These are phyloP conservation scores for Pseudocercospora musae DNA, from an alignment of 2,329 filamentous ascomycete species.

Conservation along the genomic window DNA sequence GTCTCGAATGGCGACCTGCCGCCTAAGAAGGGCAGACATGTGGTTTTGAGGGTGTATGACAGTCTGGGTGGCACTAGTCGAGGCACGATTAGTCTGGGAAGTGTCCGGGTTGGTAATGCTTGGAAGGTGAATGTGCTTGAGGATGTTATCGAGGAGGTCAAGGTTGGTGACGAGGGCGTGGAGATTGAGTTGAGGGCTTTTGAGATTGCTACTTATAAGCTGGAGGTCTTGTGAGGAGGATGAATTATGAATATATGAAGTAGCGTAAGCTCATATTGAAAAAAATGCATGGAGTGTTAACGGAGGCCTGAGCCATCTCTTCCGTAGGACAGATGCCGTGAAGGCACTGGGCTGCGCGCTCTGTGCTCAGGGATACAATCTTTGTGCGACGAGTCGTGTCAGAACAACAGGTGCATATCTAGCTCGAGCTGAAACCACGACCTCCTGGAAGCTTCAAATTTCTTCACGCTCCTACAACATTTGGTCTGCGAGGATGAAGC, in stretches of 20 bases:
- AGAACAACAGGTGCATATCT: background rate
- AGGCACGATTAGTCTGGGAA: constrained; percentile 64
- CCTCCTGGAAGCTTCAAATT: too few species aligned
- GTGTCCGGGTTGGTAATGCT: constrained; percentile 69
- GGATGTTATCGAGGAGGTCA: constrained; percentile 71
- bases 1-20: constrained; percentile 56
- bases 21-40: constrained; percentile 62
- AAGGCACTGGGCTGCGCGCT: background rate
- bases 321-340: background rate
- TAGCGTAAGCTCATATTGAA: background rate
- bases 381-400: background rate
- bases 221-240: constrained; percentile 26
- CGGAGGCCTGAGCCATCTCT: background rate
- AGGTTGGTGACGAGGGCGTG: constrained; percentile 43
- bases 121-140: constrained; percentile 85
- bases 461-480: too few species aligned
- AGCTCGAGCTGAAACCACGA: background rate
- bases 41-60: constrained; percentile 85
- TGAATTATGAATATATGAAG: background rate
- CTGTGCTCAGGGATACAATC: background rate
- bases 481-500: too few species aligned
- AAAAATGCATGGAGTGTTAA: background rate
- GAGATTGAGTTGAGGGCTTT: constrained; percentile 40
- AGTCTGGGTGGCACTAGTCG: constrained; percentile 76
- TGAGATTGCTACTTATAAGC: constrained; percentile 39